Evolutionary conservation across 768 basidiomycete species (phyloP).

Genomic region (Suillus weaverae): DNA sequence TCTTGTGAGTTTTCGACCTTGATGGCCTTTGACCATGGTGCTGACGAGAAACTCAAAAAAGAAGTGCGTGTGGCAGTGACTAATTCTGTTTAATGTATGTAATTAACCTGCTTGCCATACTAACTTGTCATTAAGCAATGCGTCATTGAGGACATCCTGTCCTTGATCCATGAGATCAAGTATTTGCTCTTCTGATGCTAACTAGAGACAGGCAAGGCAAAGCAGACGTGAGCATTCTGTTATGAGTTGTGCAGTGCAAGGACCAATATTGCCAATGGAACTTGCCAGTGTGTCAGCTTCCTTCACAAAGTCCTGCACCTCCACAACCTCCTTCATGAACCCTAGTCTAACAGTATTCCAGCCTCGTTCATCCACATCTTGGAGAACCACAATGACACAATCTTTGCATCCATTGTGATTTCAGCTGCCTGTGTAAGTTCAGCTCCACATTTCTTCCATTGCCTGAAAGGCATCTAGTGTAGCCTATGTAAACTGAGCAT

Average conservation of each 20-base stretch:
- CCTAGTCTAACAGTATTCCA: neutral
- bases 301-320: neutral
- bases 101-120: conserved; percentile 1
- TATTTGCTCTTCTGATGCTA: neutral
- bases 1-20: neutral
- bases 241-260: neutral
- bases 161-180: neutral
- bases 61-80: neutral
- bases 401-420: neutral
- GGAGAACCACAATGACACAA: neutral
- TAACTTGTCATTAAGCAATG: neutral
- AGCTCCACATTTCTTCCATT: neutral
- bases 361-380: neutral
- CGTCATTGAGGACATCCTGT: neutral
- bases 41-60: too few relatives aligned
- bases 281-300: neutral
- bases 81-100: too few relatives aligned
- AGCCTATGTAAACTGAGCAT: neutral
- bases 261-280: neutral
- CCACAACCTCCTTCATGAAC: neutral
- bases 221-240: neutral
- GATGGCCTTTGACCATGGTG: neutral
- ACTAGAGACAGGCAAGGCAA: neutral
- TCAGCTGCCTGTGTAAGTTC: neutral
- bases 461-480: neutral